Evolutionary conservation across 352 stramenopile species (phyloP).

Genomic region (Pythium guiyangense): DNA sequence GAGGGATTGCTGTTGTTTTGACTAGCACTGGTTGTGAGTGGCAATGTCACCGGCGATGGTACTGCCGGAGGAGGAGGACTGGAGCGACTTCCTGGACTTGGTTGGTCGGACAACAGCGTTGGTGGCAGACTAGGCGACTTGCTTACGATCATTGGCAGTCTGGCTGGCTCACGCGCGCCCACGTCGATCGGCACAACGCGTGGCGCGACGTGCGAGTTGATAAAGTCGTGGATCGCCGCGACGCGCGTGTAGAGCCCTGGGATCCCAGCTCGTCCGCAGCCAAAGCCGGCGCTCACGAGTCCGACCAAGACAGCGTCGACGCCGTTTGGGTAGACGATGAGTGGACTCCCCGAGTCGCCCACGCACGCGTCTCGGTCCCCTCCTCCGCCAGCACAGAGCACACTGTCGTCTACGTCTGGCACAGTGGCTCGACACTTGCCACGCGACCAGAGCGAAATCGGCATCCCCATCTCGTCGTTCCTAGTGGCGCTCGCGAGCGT

Average conservation of each 20-base stretch:
- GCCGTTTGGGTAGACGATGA: background rate
- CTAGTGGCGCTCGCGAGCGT: constrained; percentile 13
- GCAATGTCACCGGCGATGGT: no score
- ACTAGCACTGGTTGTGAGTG: no score
- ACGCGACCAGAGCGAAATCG: constrained; percentile 1
- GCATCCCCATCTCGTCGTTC: constrained; percentile 11
- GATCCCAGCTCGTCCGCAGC: background rate
- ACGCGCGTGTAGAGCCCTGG: constrained; percentile 3
- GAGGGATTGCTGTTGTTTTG: background rate
- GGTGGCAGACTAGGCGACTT: background rate
- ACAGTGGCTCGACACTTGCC: background rate
- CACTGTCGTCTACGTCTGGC: background rate
- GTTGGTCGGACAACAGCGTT: background rate
- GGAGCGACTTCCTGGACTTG: background rate
- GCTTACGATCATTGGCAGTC: no score
- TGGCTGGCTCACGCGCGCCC: no score
- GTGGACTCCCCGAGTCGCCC: constrained; percentile 4
- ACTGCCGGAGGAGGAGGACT: background rate
- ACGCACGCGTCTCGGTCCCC: background rate
- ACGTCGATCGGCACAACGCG: no score
- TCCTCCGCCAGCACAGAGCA: constrained; percentile 1
- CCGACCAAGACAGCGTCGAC: background rate
- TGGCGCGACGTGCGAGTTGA: background rate
- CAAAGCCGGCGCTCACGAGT: constrained; percentile 1
- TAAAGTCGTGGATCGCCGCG: constrained; percentile 1